These are phyloP conservation scores for Gracilaria domingensis DNA, from an alignment of 23 red algal genomes.

Conservation along the genomic window DNA sequence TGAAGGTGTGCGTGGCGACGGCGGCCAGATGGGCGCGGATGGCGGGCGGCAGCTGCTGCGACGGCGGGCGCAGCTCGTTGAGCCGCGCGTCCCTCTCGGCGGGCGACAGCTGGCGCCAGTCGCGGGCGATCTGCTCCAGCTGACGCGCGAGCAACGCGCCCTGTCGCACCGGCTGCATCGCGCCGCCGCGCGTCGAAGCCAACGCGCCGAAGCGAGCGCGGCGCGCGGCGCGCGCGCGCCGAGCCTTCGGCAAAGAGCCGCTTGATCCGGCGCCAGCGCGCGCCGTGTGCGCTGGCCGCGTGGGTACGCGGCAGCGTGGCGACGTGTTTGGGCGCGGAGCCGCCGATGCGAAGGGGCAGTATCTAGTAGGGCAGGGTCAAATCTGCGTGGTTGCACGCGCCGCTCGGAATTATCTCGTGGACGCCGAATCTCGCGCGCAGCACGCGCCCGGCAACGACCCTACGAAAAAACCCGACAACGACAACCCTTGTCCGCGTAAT, in stretches of 20 bases:
- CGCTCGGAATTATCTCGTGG: slow-evolving; percentile 16
- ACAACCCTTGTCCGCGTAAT: neutral
- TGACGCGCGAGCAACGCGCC: slow-evolving; percentile 11
- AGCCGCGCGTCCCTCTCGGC: neutral
- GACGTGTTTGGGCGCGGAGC: neutral
- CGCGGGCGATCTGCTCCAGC: neutral
- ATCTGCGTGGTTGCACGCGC: neutral
- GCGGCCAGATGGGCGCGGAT: neutral
- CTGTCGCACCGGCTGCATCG: slow-evolving; percentile 5
- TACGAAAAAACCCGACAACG: neutral
- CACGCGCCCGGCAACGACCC: slow-evolving; percentile 9
- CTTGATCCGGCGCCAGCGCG: neutral
- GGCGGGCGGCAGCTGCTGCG: slow-evolving; percentile 19
- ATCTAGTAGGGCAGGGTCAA: neutral
- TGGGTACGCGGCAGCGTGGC: neutral
- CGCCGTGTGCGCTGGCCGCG: slow-evolving; percentile 5
- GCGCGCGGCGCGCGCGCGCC: neutral
- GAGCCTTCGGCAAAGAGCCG: too few species aligned
- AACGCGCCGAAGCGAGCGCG: neutral
- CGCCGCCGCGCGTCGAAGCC: neutral
- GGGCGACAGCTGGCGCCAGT: neutral
- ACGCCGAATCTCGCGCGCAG: slow-evolving; percentile 7
- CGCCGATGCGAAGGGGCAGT: neutral
- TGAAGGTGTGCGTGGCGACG: neutral
- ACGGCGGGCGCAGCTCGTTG: neutral